phyloP scores from a whole-genome alignment of 495 filamentous ascomycete genomes.

The Penicillium antarcticum region DNA sequence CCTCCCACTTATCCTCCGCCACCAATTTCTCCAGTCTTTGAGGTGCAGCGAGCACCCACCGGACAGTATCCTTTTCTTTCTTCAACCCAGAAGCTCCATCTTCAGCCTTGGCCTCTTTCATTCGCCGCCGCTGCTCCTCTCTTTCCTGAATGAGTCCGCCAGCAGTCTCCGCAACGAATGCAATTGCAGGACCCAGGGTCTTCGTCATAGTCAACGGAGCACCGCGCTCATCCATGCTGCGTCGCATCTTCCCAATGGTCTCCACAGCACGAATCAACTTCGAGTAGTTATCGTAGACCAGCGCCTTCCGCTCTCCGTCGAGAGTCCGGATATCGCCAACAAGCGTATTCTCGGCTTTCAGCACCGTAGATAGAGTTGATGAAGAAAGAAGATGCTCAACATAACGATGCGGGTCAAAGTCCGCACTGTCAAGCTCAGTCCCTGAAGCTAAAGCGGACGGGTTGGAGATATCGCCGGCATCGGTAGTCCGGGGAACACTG shows the following conservation, averaged over 20 bases:
- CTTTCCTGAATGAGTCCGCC: constrained; percentile 58
- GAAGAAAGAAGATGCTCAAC: constrained; percentile 43
- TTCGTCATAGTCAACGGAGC: constrained; percentile 48
- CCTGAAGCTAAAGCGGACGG: constrained; percentile 29
- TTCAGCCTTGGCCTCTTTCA: constrained; percentile 34
- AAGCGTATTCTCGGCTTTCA: constrained; percentile 56
- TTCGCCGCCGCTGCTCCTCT: constrained; percentile 32
- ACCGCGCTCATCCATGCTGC: constrained; percentile 48
- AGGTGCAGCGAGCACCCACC: constrained; percentile 65
- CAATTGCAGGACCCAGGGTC: constrained; percentile 73
- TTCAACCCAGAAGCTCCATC: constrained; percentile 34
- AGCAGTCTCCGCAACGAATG: constrained; percentile 77
- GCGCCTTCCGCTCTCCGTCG: constrained; percentile 91
- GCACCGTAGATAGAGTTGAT: constrained; percentile 60
- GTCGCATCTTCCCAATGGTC: constrained; percentile 72
- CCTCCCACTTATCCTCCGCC: constrained; percentile 44
- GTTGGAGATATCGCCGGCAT: constrained; percentile 33
- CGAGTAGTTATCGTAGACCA: constrained; percentile 97
- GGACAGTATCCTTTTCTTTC: constrained; percentile 63
- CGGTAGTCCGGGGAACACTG: constrained; percentile 41
- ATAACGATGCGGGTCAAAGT: constrained; percentile 45
- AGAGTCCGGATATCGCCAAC: constrained; percentile 76
- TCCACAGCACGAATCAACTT: constrained; percentile 94
- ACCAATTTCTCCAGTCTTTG: constrained; percentile 48
- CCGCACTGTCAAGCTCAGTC: constrained; percentile 46